Evolutionary conservation across 371 early-diverging fungal species (phyloP).

Genomic region (Rhizopus delemar): DNA sequence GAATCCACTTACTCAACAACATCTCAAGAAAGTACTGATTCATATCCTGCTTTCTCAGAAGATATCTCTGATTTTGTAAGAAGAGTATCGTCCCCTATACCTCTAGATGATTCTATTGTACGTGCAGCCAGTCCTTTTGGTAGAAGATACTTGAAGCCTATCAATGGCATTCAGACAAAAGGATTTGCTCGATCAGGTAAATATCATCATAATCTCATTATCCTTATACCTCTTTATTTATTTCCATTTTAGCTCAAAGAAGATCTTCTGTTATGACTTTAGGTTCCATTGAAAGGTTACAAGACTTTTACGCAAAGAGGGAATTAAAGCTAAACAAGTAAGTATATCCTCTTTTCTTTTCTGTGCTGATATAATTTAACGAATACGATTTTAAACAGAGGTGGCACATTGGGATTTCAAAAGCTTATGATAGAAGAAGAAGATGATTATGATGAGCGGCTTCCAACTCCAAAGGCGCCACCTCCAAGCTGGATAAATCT

Average conservation of each 20-base stretch:
- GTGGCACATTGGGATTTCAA: conserved; percentile 48
- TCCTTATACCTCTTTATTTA: background rate
- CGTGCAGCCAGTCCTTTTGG: conserved; percentile 48
- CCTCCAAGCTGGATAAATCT: conserved; percentile 50
- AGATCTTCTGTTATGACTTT: conserved; percentile 52
- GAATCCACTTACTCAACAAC: conserved; percentile 1
- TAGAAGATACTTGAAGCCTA: conserved; percentile 43
- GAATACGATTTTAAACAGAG: conserved; percentile 15
- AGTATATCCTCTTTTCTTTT: conserved; percentile 5
- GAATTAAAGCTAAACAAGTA: conserved; percentile 54
- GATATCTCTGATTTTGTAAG: conserved; percentile 26
- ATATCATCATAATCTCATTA: background rate
- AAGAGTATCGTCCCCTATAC: conserved; percentile 17
- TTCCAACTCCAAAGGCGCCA: conserved; percentile 41
- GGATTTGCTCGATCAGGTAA: conserved; percentile 54
- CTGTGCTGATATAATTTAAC: background rate
- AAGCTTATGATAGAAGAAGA: conserved; percentile 30
- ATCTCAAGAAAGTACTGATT: conserved; percentile 10
- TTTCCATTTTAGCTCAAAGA: conserved; percentile 35
- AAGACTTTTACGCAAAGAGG: conserved; percentile 51
- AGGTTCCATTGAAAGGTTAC: conserved; percentile 52
- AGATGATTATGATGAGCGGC: conserved; percentile 30
- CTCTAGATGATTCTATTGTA: background rate
- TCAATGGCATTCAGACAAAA: conserved; percentile 50
- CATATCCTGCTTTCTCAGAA: conserved; percentile 19